Conservation (phyloP, 306 rosid species). For the Cotoneaster glaucophyllus region DNA sequence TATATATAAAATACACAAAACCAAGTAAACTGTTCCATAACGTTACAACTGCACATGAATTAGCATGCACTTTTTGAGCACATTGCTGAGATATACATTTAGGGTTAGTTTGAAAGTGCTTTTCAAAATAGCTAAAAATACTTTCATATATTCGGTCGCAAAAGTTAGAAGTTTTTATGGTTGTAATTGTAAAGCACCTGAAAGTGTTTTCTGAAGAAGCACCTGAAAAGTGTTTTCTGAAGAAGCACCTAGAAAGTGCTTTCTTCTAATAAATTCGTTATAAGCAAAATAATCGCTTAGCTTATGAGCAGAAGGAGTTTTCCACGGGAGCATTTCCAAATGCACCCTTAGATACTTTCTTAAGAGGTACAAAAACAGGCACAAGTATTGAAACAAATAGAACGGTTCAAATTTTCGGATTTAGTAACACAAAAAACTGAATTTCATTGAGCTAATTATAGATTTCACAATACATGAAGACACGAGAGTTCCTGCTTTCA, state of each 20-base stretch:
- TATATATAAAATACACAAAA: not conserved
- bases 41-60: constrained; percentile 13
- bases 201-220: too few relatives aligned
- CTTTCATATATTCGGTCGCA: not conserved
- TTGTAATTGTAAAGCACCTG: not conserved
- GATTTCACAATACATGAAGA: not conserved
- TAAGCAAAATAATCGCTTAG: not conserved
- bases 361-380: not conserved
- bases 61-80: not conserved
- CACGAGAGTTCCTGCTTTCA: not conserved
- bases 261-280: not conserved
- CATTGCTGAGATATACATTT: not conserved
- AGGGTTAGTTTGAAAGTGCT: not conserved
- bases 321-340: not conserved
- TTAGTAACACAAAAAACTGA: not conserved
- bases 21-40: not conserved
- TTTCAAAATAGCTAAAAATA: too few relatives aligned
- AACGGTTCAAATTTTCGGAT: not conserved
- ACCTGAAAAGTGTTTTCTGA: too few relatives aligned
- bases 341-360: not conserved
- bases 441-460: not conserved
- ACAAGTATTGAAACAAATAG: not conserved
- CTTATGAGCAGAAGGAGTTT: not conserved
- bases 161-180: not conserved
- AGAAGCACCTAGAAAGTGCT: not conserved